Evolutionary conservation across 805 yeast species (phyloP).

Genomic region (Candida tibetensis): DNA sequence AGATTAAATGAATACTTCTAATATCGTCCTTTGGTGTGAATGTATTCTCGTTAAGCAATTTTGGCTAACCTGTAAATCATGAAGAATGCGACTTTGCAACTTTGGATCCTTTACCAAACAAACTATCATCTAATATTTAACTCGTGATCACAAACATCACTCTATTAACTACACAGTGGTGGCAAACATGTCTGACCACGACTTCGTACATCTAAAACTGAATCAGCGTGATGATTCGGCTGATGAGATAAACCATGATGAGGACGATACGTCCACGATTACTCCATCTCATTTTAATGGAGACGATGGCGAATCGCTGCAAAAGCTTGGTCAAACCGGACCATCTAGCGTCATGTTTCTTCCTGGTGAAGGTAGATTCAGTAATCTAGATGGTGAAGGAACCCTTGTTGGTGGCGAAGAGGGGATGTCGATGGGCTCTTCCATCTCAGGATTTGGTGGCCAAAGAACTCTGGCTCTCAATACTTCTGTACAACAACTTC

Average conservation of each 20-base stretch:
- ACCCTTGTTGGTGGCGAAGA: constrained; percentile 29
- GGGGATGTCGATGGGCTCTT: constrained; percentile 1
- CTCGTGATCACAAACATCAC: not conserved
- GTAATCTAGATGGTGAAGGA: constrained; percentile 16
- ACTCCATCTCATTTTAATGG: constrained; percentile 3
- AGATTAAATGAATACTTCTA: too few species aligned
- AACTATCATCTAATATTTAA: not conserved
- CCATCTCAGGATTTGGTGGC: constrained; percentile 9
- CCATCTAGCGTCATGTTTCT: constrained; percentile 27
- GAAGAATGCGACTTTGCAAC: too few species aligned
- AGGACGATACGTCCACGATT: constrained; percentile 12
- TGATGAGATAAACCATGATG: constrained; percentile 4
- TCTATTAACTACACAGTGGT: not conserved
- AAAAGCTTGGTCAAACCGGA: not conserved
- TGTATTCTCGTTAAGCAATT: too few species aligned
- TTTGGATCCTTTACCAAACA: too few species aligned
- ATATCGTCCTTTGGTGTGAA: too few species aligned
- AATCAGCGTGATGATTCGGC: not conserved
- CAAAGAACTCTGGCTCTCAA: constrained; percentile 26
- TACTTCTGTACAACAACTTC: constrained; percentile 67
- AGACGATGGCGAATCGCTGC: constrained; percentile 1
- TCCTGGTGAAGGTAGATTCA: constrained; percentile 31
- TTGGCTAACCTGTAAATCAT: not conserved
- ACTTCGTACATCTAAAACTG: constrained; percentile 3
- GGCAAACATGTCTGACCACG: constrained; percentile 3